These are phyloP conservation scores for Solanum paucissectum DNA, from an alignment of 257 asterid genomes.

Conservation along the genomic window DNA sequence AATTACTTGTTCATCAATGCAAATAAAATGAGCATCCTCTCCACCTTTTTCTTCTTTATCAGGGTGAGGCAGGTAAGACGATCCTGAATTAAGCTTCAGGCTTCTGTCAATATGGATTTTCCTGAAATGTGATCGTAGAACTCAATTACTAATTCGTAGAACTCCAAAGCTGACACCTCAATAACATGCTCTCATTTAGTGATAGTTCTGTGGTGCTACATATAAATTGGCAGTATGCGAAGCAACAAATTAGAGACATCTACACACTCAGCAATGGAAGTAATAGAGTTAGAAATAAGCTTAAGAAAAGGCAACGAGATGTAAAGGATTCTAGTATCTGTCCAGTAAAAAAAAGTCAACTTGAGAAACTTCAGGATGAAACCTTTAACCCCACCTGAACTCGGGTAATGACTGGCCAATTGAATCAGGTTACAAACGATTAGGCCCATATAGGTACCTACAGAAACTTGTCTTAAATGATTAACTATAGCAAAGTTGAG, in stretches of 20 bases:
- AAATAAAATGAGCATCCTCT: slow-evolving; percentile 93
- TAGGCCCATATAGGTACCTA: not conserved
- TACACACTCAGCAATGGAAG: not conserved
- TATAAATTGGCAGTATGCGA: not conserved
- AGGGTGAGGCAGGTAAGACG: slow-evolving; percentile 92
- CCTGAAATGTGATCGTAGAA: slow-evolving; percentile 30
- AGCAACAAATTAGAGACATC: not conserved
- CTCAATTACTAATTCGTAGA: not conserved
- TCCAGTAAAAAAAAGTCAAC: not conserved
- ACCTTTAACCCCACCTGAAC: not conserved
- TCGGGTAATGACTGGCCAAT: not conserved
- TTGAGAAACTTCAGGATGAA: not conserved
- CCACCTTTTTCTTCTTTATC: slow-evolving; percentile 98
- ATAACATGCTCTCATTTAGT: not conserved
- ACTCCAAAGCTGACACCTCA: not conserved
- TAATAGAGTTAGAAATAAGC: not conserved
- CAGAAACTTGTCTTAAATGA: not conserved
- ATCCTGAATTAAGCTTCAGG: slow-evolving; percentile 78
- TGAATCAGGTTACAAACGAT: not conserved
- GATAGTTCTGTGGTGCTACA: not conserved
- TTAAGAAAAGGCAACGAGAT: not conserved
- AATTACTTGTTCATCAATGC: slow-evolving; percentile 62
- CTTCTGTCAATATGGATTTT: slow-evolving; percentile 24
- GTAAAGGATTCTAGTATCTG: not conserved
- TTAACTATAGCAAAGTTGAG: slow-evolving; percentile 1